These are phyloP conservation scores for Xylaria polymorpha DNA, from an alignment of 2,329 filamentous ascomycete species.

Conservation along the genomic window DNA sequence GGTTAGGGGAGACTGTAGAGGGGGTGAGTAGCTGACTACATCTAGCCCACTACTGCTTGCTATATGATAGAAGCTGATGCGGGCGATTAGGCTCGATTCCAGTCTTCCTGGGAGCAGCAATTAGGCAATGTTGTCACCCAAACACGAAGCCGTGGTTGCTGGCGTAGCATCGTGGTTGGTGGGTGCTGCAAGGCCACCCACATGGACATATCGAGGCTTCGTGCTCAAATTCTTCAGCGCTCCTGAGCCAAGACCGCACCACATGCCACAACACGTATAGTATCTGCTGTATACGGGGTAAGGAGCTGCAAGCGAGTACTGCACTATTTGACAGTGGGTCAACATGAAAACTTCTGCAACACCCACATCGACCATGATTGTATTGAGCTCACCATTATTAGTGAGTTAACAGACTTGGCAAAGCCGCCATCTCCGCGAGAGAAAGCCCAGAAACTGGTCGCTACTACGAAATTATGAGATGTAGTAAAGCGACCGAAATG, in stretches of 20 bases:
- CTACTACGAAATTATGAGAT: background rate
- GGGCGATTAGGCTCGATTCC: slow-evolving; percentile 25
- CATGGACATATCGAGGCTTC: slow-evolving; percentile 60
- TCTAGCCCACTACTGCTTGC: background rate
- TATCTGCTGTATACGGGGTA: background rate
- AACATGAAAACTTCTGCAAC: slow-evolving; percentile 15
- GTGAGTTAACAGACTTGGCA: slow-evolving; percentile 1
- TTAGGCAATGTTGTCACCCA: slow-evolving; percentile 56
- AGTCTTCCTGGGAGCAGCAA: slow-evolving; percentile 60
- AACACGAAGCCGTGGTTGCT: slow-evolving; percentile 54
- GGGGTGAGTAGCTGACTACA: slow-evolving; percentile 41
- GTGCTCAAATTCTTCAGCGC: slow-evolving; percentile 27
- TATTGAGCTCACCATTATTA: slow-evolving; percentile 5
- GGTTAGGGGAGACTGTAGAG: slow-evolving; percentile 29
- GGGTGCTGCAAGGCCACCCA: slow-evolving; percentile 63
- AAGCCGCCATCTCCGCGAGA: background rate
- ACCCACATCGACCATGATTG: slow-evolving; percentile 9
- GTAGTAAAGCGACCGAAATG: slow-evolving; percentile 2
- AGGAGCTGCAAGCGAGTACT: slow-evolving; percentile 14
- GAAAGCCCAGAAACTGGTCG: background rate
- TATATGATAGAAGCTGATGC: slow-evolving; percentile 19
- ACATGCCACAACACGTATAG: slow-evolving; percentile 3
- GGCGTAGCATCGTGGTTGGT: slow-evolving; percentile 62
- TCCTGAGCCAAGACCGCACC: slow-evolving; percentile 9
- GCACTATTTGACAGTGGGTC: slow-evolving; percentile 31